A percentile compares a stretch with the other conserved stretches of the same genome.
These are phyloP conservation scores for Agaricus subrufescens DNA, from an alignment of 768 basidiomycete species.

Conservation along the genomic window DNA sequence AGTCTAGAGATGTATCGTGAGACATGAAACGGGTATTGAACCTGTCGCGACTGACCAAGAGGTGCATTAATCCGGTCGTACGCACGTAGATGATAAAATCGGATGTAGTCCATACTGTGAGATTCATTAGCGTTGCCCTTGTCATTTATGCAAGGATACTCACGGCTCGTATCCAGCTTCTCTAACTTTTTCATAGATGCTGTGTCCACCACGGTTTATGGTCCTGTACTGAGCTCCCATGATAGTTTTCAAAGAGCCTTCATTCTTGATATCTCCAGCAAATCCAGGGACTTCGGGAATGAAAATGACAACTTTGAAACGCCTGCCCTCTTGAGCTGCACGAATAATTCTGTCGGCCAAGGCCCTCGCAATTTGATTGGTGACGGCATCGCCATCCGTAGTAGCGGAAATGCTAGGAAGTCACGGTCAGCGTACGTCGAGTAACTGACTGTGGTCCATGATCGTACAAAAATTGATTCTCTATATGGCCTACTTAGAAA, in stretches of 20 bases:
- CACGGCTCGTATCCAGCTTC: slow-evolving; percentile 78
- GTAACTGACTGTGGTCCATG: not conserved
- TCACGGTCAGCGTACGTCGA: not conserved
- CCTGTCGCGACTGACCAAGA: slow-evolving; percentile 32
- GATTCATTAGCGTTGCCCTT: not conserved
- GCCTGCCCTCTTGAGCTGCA: slow-evolving; percentile 64
- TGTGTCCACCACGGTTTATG: slow-evolving; percentile 85
- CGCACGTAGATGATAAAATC: slow-evolving; percentile 87
- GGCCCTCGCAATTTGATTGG: slow-evolving; percentile 81
- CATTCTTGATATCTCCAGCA: slow-evolving; percentile 71
- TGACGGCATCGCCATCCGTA: slow-evolving; percentile 55
- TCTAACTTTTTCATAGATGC: slow-evolving; percentile 80
- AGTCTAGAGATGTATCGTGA: slow-evolving; percentile 18
- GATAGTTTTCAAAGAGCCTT: slow-evolving; percentile 65
- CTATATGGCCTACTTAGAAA: slow-evolving; percentile 21
- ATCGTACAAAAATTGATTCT: slow-evolving; percentile 87
- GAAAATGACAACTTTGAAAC: slow-evolving; percentile 84
- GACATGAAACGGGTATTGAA: not conserved
- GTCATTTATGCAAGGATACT: slow-evolving; percentile 20
- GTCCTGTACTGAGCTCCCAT: slow-evolving; percentile 87
- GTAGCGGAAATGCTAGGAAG: slow-evolving; percentile 73
- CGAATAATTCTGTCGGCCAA: slow-evolving; percentile 79
- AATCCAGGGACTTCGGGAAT: slow-evolving; percentile 94
- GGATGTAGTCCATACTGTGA: slow-evolving; percentile 72
- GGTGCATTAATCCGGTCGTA: slow-evolving; percentile 91